phyloP scores from a whole-genome alignment of 2,329 filamentous ascomycete genomes.

The Colletotrichum theobromicola region DNA sequence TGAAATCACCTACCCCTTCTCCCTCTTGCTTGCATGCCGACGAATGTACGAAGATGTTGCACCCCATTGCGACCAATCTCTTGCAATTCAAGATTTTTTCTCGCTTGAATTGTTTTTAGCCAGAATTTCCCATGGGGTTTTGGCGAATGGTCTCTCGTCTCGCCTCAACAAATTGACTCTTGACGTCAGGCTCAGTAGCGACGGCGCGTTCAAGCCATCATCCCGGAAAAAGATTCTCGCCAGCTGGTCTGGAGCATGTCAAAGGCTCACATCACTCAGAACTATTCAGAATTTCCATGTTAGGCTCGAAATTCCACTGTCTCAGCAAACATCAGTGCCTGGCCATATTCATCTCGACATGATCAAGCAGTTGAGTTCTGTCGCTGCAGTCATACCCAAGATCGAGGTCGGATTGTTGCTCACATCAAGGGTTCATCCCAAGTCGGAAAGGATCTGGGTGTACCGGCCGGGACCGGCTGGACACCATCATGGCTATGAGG shows the following conservation, averaged over 20 bases:
- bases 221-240: conserved; percentile 1
- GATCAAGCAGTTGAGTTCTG: neutral
- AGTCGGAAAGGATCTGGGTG: neutral
- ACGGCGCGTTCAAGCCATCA: neutral
- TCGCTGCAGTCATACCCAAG: neutral
- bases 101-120: neutral
- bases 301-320: neutral
- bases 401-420: neutral
- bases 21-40: neutral
- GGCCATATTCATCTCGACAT: neutral
- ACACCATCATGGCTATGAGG: neutral
- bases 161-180: neutral
- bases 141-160: neutral
- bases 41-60: conserved; percentile 3
- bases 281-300: neutral
- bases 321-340: neutral
- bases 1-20: neutral
- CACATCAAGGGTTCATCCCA: neutral
- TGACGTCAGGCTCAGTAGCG: neutral
- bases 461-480: neutral
- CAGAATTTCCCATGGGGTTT: neutral
- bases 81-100: neutral
- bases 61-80: neutral
- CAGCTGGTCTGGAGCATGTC: neutral
- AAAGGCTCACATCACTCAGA: neutral